Evolutionary conservation across 192 early-diverging fungal genomes (phyloP), one percentile per base, ranked within the genome.

Genomic region (Coemansia sp.): DNA sequence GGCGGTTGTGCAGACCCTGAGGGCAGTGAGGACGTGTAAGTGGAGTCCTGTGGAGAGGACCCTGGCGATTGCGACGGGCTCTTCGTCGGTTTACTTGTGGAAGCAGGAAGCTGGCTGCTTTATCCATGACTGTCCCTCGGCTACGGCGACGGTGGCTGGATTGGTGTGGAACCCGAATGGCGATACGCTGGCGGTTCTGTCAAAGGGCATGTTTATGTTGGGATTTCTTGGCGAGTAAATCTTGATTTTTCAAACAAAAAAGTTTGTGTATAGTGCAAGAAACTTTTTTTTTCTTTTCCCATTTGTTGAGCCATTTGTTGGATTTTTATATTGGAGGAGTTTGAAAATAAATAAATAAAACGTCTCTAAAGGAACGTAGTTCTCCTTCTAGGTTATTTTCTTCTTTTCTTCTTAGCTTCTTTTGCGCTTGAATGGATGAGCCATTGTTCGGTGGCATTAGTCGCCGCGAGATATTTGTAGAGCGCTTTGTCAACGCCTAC

Each of bases 371-470:
- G n/a, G n/a, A n/a, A n/a, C n/a, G n/a, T n/a, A n/a, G n/a, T n/a
- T n/a, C n/a, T n/a, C n/a, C n/a, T n/a, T n/a, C n/a, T n/a, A n/a
- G n/a, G n/a, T n/a, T n/a, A n/a, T n/a, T 43, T 58, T 37, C 16
- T 21, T 7, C 45, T 57, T 36, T 36, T 33, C 23, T 43, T 31
- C 13, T 18, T n/a, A 18, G 16, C 34, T 8, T 5, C 14, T 20
- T 35, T 33, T n/a, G n/a, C n/a, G n/a, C n/a, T n/a, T 1, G 34
- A 5, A 73, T 83, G 79, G 83, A 83, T 40, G 83, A 83, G 63
- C 80, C 83, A 35, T 43, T 84, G 57, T 84, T 84, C 57, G 83
- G 83, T 13, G 80, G 83, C n/a, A 60, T 60, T 58, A 82, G 74
- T 36, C 75, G 78, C 34, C 74, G 76, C 16, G 83, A 81, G 45